Base-by-base conservation (phyloP, 345 rosid genomes). In the Tarenaya hassleriana region DNA sequence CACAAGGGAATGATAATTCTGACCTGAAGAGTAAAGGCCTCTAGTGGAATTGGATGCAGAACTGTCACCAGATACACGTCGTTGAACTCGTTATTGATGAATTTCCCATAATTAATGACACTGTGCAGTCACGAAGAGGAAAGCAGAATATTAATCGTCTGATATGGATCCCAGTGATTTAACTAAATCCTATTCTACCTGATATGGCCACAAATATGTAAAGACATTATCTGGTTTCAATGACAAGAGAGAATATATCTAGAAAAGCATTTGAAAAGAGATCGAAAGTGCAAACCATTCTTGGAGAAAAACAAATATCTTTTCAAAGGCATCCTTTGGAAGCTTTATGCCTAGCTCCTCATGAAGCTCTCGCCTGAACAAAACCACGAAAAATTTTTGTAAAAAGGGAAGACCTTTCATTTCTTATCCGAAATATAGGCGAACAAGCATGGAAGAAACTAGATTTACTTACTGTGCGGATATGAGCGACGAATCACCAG, bases 21-120 rank as follows among this genome's bases (percentile, higher is more conserved):
- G 69, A 91, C 96, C 92, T 86, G 98, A 71, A 91, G 91, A 11
- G 76, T 80, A 57, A 91, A 91, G 48, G 95, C 98, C 62, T 84
- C 89, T 40, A 82, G 58, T 63, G 98, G 98, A 67, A 86, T 84
- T 60, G 92, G 96, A 73, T 86, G 68, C 42, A 73, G 55, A 47
- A 82, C 65, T 18, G 98, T 91, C 41, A 86, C 87, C 46, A 91
- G 79, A 62, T 86, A 91, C 43, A 91, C 96, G 67, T 91, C 98
- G 46, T 70, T 77, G 56, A 64, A 84, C 71, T 91, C 98, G 58
- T 91, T 91, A 53, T 91, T 91, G 74, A 86, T 80, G 76, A 64
- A 91, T 7, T 70, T 82, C 0, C 96, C 98, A 74, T 70, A 76
- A 76, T 91, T 84, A 69, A 45, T 75, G 58, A 70, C 78, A 64